A percentile compares a stretch with the other conserved stretches of the same genome.
phyloP scores from a whole-genome alignment of 371 early-diverging fungal species.

The Lichtheimia hyalospora region DNA sequence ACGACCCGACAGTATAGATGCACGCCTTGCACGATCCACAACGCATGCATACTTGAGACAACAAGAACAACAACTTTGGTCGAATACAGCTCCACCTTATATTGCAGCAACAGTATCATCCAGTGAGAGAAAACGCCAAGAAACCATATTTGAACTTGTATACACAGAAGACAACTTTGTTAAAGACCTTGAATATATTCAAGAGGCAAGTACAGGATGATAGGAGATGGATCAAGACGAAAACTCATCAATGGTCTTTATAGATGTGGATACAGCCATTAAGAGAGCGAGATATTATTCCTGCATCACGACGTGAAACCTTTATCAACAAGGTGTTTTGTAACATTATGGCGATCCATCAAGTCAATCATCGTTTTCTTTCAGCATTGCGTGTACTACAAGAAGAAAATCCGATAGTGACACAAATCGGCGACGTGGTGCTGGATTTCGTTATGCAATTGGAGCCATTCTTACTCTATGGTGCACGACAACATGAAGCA shows the following conservation, averaged over 20 bases:
- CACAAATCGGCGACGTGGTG: conserved; percentile 86
- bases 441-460: conserved; percentile 68
- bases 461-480: conserved; percentile 84
- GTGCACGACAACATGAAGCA: conserved; percentile 83
- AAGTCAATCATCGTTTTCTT: conserved; percentile 69
- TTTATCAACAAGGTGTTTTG: conserved; percentile 83
- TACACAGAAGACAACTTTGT: conserved; percentile 91
- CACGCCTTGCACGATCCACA: conserved; percentile 8
- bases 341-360: conserved; percentile 71
- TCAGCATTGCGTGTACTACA: conserved; percentile 72
- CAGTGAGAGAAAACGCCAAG: conserved; percentile 86
- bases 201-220: conserved; percentile 17
- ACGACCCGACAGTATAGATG: conserved; percentile 10
- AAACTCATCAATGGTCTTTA: no score
- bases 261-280: conserved; percentile 82
- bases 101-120: conserved; percentile 23
- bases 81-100: conserved; percentile 13
- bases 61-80: conserved; percentile 15
- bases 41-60: conserved; percentile 19
- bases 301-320: conserved; percentile 51
- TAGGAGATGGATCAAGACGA: background rate
- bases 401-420: conserved; percentile 68
- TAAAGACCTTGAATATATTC: conserved; percentile 60
- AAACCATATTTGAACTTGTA: conserved; percentile 89
- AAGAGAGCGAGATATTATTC: conserved; percentile 63